Conservation (phyloP, 169 alveolate species). For the Amoebophrya sp. region DNA sequence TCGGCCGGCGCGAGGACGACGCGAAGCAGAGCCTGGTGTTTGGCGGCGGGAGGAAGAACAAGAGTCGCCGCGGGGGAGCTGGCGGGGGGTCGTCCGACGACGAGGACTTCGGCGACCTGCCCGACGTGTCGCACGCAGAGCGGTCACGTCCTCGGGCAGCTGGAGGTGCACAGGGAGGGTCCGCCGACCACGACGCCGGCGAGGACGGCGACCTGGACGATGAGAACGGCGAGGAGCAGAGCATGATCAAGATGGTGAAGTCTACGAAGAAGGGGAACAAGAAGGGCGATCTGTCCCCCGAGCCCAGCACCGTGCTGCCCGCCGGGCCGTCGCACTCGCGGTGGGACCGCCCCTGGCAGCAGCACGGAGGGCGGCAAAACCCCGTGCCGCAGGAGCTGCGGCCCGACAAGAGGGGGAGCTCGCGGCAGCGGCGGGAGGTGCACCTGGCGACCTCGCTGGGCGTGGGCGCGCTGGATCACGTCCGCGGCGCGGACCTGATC, state of each 20-base stretch:
- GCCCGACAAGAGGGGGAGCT: background rate
- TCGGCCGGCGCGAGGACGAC: background rate
- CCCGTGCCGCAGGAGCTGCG: background rate
- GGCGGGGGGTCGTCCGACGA: no score
- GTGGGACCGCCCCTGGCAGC: constrained; percentile 2
- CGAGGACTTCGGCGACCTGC: background rate
- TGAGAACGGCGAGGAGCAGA: background rate
- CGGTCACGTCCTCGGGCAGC: no score
- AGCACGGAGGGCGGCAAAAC: background rate
- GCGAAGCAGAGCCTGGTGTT: background rate
- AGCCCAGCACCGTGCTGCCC: no score
- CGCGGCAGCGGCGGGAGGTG: background rate
- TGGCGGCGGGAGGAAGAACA: no score
- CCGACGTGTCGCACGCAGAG: background rate
- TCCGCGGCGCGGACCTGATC: background rate
- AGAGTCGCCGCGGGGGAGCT: no score
- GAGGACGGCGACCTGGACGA: no score
- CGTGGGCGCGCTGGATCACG: background rate
- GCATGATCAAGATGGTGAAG: background rate
- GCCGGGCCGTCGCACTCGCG: background rate
- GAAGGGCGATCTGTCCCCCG: no score
- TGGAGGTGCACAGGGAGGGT: no score
- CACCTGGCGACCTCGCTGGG: background rate
- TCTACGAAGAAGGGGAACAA: background rate
- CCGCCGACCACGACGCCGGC: no score